Evolutionary conservation across 306 rosid species (phyloP).

Genomic region (Lithocarpus polystachyus): DNA sequence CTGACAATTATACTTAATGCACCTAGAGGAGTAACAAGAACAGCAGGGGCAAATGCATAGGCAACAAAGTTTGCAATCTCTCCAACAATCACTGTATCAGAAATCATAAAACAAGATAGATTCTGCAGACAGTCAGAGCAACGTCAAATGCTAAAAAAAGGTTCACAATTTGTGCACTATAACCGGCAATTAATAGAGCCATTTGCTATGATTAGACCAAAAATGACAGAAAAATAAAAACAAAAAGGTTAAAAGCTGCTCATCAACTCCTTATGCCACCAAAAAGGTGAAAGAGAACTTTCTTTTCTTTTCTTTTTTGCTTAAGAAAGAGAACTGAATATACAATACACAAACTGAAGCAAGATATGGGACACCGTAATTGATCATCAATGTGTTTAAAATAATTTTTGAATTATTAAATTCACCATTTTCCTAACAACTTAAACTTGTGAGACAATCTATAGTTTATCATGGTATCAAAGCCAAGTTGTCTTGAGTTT

Average conservation of each 20-base stretch:
- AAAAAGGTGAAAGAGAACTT: background rate
- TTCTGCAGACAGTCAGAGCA: conserved; percentile 41
- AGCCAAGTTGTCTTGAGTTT: no score
- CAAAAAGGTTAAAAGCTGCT: background rate
- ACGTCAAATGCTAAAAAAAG: conserved; percentile 15
- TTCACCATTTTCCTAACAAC: no score
- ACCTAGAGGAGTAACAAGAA: conserved; percentile 92
- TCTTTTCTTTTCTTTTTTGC: no score
- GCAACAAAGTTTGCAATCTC: conserved; percentile 84
- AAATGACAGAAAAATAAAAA: background rate
- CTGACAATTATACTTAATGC: conserved; percentile 86
- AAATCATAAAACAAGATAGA: conserved; percentile 38
- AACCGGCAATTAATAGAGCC: background rate
- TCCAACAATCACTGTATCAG: conserved; percentile 79
- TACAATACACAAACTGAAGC: background rate
- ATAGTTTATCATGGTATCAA: no score
- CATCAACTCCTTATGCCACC: background rate
- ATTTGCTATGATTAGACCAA: background rate
- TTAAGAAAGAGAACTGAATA: no score
- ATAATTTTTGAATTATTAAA: no score
- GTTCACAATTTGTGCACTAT: conserved; percentile 2
- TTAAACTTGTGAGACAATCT: no score
- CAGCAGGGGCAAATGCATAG: conserved; percentile 90
- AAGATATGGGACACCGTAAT: background rate
- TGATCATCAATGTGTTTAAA: no score